Evolutionary conservation across 139 green algal species (phyloP), one percentile per base, ranked within the genome.

Genomic region (Chlamydomonas sp.): DNA sequence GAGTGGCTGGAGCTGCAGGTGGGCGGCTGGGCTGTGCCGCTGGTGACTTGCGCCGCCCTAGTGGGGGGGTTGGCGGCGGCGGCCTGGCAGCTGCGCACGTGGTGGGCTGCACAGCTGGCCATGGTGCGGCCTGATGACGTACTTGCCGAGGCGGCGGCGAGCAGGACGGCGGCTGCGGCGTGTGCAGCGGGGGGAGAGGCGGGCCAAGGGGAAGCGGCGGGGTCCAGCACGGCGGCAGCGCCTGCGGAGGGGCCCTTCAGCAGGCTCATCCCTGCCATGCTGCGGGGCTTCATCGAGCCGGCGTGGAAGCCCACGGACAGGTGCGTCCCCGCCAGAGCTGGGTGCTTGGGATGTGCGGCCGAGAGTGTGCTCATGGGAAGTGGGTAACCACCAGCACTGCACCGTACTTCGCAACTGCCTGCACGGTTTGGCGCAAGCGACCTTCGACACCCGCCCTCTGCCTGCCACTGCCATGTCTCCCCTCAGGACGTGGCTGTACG

Each of bases 11-110:
- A 83, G 76, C 63, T 75, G 61, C 60, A 16, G 82, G 15, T 79
- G 1, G 82, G 82, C 20, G 82, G 16, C n/a, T 86, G 82, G 82
- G 59, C 31, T 71, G 2, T 86, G 59, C n/a, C 60, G n/a, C 20
- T 72, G 59, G 71, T n/a, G 71, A 71, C 67, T n/a, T 71, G 8
- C n/a, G 71, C 60, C 60, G 82, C 82, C 61, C 59, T 80, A 62
- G 71, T n/a, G 60, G 71, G 15, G 18, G 82, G 71, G 9, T 10
- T 79, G 69, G 82, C 61, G 82, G 71, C 61, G 60, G 82, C 71
- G 69, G 8, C 49, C 71, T 89, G 85, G 85, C 85, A 89, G 85
- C 16, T 79, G 66, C 85, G 85, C 57, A 83, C 18, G 3, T 89
- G 85, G 85, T 57, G 5, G 10, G 85, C 75, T 7, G 85, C 76